Evolutionary conservation across 2,329 filamentous ascomycete genomes (phyloP).

Genomic region (Colletotrichum eleusines): DNA sequence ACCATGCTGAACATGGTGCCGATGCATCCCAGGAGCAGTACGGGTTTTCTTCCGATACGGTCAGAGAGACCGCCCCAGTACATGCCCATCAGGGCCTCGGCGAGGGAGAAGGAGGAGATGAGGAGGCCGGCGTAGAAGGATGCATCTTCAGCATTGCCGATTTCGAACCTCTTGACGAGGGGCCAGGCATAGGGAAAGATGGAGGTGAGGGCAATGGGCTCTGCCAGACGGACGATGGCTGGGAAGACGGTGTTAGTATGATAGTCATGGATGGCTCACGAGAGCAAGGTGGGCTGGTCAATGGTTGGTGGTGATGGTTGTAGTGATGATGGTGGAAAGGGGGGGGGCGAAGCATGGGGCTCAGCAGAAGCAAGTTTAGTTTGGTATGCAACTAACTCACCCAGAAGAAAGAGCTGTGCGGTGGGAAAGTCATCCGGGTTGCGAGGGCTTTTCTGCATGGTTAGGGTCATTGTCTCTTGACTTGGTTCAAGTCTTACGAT

Average conservation of each 20-base stretch:
- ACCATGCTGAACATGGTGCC: constrained; percentile 88
- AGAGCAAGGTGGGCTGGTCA: constrained; percentile 16
- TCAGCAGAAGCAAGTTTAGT: background rate
- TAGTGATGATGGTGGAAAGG: too few species aligned
- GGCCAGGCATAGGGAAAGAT: constrained; percentile 94
- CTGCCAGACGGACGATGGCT: constrained; percentile 93
- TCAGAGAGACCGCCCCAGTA: constrained; percentile 90
- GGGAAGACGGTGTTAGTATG: constrained; percentile 41
- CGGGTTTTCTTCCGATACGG: constrained; percentile 84
- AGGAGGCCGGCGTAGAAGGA: constrained; percentile 90
- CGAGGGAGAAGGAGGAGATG: constrained; percentile 87
- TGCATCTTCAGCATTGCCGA: constrained; percentile 79
- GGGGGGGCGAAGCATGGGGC: constrained; percentile 17
- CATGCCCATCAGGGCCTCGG: constrained; percentile 86
- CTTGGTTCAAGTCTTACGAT: constrained; percentile 59
- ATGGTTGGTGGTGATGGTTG: too few species aligned
- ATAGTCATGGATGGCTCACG: background rate
- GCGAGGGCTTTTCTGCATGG: constrained; percentile 63
- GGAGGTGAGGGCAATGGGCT: constrained; percentile 92
- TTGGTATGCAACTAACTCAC: constrained; percentile 69
- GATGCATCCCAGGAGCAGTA: constrained; percentile 82
- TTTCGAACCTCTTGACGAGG: constrained; percentile 80
- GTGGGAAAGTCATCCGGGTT: constrained; percentile 83
- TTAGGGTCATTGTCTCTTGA: constrained; percentile 64
- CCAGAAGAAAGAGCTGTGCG: constrained; percentile 84